Percentiles rank a stretch among this genome's conserved stretches.
Conservation (phyloP, 2,329 filamentous ascomycete genomes). For the Neonectria hederae region DNA sequence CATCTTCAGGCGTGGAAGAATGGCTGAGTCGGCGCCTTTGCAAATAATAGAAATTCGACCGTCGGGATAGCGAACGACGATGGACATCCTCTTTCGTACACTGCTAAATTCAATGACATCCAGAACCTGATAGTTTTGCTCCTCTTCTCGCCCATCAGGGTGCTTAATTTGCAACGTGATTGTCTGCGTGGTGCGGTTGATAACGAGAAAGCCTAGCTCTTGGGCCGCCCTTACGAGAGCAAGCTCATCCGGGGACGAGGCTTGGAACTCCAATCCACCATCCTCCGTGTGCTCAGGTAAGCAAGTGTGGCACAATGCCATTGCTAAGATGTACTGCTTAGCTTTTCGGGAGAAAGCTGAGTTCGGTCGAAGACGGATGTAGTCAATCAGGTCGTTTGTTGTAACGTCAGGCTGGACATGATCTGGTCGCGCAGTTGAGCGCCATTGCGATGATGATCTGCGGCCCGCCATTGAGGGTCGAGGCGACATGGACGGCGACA, state of each 20-base stretch:
- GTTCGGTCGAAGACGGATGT: conserved; percentile 78
- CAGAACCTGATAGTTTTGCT: conserved; percentile 79
- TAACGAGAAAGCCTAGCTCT: conserved; percentile 82
- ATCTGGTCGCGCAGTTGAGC: conserved; percentile 58
- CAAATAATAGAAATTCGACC: conserved; percentile 83
- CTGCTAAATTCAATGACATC: conserved; percentile 94
- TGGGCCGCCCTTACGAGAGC: conserved; percentile 86
- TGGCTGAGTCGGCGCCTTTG: conserved; percentile 88
- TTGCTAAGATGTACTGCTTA: conserved; percentile 82
- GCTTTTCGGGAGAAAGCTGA: conserved; percentile 82
- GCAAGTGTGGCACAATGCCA: conserved; percentile 92
- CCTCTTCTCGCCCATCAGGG: conserved; percentile 50
- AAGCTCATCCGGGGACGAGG: conserved; percentile 89
- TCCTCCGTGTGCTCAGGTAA: conserved; percentile 77
- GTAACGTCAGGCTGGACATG: conserved; percentile 65
- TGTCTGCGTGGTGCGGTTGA: conserved; percentile 76
- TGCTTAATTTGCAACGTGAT: conserved; percentile 64
- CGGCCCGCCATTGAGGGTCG: conserved; percentile 46
- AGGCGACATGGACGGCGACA: conserved; percentile 39
- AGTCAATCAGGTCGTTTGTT: conserved; percentile 80
- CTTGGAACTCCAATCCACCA: conserved; percentile 82
- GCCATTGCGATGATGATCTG: conserved; percentile 61
- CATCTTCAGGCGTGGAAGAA: conserved; percentile 80
- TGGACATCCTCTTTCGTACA: conserved; percentile 89
- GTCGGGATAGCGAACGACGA: conserved; percentile 87